Percentiles rank a stretch among this genome's conserved stretches.
Conservation (phyloP, 2,329 filamentous ascomycete genomes). For the Tolypocladium guangdongense region DNA sequence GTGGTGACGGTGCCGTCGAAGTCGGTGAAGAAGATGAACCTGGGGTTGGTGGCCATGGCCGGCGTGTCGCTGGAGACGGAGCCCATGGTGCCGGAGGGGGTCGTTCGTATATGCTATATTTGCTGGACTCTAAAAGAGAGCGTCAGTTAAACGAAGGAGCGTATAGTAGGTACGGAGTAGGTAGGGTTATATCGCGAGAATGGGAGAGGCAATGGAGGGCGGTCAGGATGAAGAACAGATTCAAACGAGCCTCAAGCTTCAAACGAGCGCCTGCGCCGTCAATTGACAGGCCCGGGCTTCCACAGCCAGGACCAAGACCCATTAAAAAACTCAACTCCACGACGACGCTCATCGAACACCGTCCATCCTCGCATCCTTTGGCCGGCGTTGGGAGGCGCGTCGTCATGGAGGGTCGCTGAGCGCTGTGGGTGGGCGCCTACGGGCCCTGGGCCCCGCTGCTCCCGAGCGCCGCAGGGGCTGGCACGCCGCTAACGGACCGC, state of each 20-base stretch:
- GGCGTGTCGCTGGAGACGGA: slow-evolving; percentile 35
- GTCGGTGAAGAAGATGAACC: slow-evolving; percentile 97
- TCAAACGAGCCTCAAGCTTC: not conserved
- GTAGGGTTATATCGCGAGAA: not conserved
- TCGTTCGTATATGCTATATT: not conserved
- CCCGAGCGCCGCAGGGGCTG: not conserved
- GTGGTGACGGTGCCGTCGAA: slow-evolving; percentile 93
- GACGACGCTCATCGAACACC: not conserved
- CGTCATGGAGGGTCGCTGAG: slow-evolving; percentile 7
- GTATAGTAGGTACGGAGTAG: not conserved
- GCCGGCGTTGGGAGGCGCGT: slow-evolving; percentile 1
- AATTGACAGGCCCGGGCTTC: not conserved
- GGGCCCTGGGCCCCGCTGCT: not conserved
- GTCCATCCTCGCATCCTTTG: not conserved
- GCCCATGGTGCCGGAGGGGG: slow-evolving; percentile 24
- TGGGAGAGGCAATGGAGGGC: not conserved
- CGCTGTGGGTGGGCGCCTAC: slow-evolving; percentile 1
- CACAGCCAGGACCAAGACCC: not conserved
- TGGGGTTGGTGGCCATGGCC: slow-evolving; percentile 57
- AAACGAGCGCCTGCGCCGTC: not conserved
- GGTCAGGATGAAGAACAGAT: not conserved
- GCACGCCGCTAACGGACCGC: not conserved
- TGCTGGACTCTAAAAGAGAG: not conserved
- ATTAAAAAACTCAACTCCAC: slow-evolving; percentile 2
- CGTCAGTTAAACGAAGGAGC: not conserved